Evolutionary conservation across 176 grass and related monocot genomes (phyloP), one percentile per base, ranked within the genome.

Genomic region (Eragrostis curvula): DNA sequence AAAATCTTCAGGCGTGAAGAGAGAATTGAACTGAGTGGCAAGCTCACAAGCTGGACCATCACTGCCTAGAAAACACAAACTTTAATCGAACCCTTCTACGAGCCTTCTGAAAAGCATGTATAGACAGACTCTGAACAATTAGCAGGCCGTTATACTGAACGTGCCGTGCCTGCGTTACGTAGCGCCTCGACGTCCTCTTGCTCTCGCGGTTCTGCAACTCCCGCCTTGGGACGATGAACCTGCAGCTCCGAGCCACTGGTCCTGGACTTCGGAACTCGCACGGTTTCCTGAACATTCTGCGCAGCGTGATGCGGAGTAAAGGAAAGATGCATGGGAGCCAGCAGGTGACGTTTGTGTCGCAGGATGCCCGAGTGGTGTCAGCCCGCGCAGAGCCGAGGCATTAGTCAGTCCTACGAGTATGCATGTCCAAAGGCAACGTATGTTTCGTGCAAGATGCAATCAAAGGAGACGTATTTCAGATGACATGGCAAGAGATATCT

Each of bases 211-310:
- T 44, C 72, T 66, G 70, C 81, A 27, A 4, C 36, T 28, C 16
- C 56, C 36, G 55, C 78, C 48, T 86, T 86, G 77, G 71, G 62
- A 66, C 15, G 84, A 56, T 80, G 57, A 86, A 74, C 77, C 58
- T 45, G 47, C 67, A 48, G 67, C 41, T 6, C 42, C 24, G 42
- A 21, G 48, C 18, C 71, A 41, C 61, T 46, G 76, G 58, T 50
- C 68, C 66, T 77, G 74, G 73, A 0, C 74, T 57, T 72, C 46
- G 75, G 75, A 73, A 85, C 75, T 62, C 25, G 45, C 84, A 63
- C 7, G 58, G 56, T 52, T 85, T 72, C 46, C 66, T 42, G 56
- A 39, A 27, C 21, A 63, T 42, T 17, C 83, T 59, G 74, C 24
- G 46, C 3, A 16, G 20, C 59, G 7, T n/a, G 59, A 75, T 44